These are phyloP conservation scores for Santalum album DNA, from an alignment of 164 flowering plant species.

Conservation along the genomic window DNA sequence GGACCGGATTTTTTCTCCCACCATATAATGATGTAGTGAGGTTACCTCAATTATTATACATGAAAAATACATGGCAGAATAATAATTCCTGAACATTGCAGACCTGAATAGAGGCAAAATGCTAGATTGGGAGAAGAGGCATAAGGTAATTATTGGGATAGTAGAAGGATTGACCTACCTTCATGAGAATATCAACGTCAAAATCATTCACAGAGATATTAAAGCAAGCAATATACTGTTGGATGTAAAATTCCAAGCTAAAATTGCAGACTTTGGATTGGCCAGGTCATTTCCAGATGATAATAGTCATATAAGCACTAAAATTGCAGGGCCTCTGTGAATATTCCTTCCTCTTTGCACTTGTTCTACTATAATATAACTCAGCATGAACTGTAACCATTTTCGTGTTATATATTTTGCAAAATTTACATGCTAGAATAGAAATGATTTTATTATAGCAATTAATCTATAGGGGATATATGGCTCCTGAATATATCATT, in stretches of 20 bases:
- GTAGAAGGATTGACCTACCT: not conserved
- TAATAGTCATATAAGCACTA: not conserved
- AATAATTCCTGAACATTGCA: too few species aligned
- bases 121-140: not conserved
- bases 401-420: too few species aligned
- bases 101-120: not conserved
- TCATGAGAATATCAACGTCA: not conserved
- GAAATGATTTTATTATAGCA: not conserved
- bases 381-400: too few species aligned
- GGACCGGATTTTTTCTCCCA: not conserved
- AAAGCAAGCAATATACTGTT: not conserved
- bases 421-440: too few species aligned
- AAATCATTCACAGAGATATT: not conserved
- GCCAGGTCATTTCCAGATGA: not conserved
- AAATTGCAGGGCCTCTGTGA: not conserved
- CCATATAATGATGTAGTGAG: too few species aligned
- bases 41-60: not conserved
- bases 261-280: not conserved
- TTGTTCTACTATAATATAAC: too few species aligned
- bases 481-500: slow-evolving; percentile 4
- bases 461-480: slow-evolving; percentile 10
- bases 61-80: not conserved
- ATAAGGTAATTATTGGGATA: not conserved
- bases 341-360: not conserved
- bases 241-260: not conserved